These are phyloP conservation scores for Leishmania guyanensis DNA, from an alignment of 208 protist genomes.

Conservation along the genomic window DNA sequence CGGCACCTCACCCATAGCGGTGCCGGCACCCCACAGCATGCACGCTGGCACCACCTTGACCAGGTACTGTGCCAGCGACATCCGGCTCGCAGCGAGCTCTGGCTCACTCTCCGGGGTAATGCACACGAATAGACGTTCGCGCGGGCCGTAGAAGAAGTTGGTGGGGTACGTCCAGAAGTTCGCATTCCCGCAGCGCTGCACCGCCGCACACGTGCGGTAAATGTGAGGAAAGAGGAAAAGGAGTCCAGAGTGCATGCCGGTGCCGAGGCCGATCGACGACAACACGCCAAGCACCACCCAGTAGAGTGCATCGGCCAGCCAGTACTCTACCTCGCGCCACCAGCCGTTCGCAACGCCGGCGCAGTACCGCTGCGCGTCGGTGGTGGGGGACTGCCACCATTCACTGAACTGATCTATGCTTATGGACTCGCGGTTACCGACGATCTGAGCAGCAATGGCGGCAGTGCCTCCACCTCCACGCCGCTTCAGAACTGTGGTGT, in stretches of 20 bases:
- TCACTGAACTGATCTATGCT: slow-evolving; percentile 40
- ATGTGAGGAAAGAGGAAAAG: slow-evolving; percentile 96
- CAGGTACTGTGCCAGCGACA: slow-evolving; percentile 44
- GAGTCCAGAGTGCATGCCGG: slow-evolving; percentile 95
- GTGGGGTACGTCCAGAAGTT: slow-evolving; percentile 90
- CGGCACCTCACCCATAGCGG: slow-evolving; percentile 97
- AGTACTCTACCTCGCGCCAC: slow-evolving; percentile 84
- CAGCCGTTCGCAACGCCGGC: slow-evolving; percentile 52
- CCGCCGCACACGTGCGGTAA: slow-evolving; percentile 87
- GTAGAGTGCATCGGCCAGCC: slow-evolving; percentile 78
- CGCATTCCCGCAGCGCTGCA: slow-evolving; percentile 77
- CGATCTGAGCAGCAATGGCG: slow-evolving; percentile 23
- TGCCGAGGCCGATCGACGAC: slow-evolving; percentile 93
- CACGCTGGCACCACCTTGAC: slow-evolving; percentile 82
- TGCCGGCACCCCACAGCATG: slow-evolving; percentile 94
- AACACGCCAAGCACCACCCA: slow-evolving; percentile 92
- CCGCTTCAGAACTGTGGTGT: slow-evolving; percentile 36
- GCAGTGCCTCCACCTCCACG: neutral
- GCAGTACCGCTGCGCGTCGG: slow-evolving; percentile 39
- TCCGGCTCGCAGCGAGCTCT: slow-evolving; percentile 12
- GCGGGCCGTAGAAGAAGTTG: slow-evolving; percentile 84
- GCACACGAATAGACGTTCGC: slow-evolving; percentile 72
- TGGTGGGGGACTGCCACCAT: slow-evolving; percentile 59
- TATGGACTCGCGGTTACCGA: slow-evolving; percentile 33
- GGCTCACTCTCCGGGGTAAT: slow-evolving; percentile 29